Evolutionary conservation across 805 yeast genomes (phyloP).

Genomic region (Yarrowia divulgata): DNA sequence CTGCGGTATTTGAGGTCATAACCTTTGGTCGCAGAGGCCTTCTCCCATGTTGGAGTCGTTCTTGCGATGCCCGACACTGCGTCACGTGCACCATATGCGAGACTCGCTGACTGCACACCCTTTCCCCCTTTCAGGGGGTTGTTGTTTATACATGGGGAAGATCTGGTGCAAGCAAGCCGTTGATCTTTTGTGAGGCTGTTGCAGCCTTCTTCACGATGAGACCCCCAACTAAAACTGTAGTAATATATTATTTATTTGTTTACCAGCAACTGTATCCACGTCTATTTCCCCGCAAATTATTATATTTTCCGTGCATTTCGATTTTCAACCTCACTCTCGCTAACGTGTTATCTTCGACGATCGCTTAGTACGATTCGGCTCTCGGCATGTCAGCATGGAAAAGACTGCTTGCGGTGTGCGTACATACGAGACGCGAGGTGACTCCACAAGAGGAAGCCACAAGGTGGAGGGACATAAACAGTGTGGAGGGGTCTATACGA

Average conservation of each 20-base stretch:
- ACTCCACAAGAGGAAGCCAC: constrained; percentile 27
- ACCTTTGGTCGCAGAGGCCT: too few relatives aligned
- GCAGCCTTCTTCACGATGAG: not conserved
- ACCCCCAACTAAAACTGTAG: constrained; percentile 40
- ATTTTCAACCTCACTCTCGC: constrained; percentile 1
- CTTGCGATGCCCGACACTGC: not conserved
- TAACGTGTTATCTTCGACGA: constrained; percentile 4
- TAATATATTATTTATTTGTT: constrained; percentile 22
- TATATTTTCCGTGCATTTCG: not conserved
- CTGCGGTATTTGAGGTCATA: too few relatives aligned
- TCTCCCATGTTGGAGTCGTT: not conserved
- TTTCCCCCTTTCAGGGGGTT: not conserved
- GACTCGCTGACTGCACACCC: not conserved
- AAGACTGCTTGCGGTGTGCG: constrained; percentile 5
- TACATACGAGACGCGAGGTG: constrained; percentile 13
- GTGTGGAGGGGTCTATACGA: constrained; percentile 11
- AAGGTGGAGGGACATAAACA: constrained; percentile 24
- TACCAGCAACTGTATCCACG: too few relatives aligned
- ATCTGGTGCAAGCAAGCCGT: not conserved
- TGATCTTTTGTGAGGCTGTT: not conserved
- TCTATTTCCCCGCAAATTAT: not conserved
- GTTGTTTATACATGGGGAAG: not conserved
- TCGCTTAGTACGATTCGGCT: constrained; percentile 20
- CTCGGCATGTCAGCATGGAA: constrained; percentile 20
- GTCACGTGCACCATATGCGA: not conserved